Evolutionary conservation across 768 basidiomycete species (phyloP), one percentile per base, ranked within the genome.

Genomic region (Termitomyces sp.): DNA sequence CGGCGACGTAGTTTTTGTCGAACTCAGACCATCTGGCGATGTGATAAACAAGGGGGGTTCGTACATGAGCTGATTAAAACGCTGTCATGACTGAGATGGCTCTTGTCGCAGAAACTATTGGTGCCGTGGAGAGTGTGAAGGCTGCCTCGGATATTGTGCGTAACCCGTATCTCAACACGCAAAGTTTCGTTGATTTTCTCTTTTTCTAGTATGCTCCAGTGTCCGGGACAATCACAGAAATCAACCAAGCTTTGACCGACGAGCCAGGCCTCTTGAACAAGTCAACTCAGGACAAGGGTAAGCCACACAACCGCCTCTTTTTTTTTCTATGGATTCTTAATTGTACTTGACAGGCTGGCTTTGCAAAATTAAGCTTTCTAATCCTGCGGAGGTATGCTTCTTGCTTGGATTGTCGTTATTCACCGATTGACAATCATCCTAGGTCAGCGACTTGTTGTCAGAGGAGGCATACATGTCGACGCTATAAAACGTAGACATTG

Each of bases 1-100:
- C 2, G 97, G 97, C 32, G 97, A 99, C 68, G 93, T 98, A 50
- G 97, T 98, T 45, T 99, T 91, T 72, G 94, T 98, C 46, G 97
- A 98, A 69, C 79, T 99, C 46, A 90, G 92, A 1, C 62, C 66
- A 10, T 66, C 78, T 9, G 93, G 88, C 5, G 74, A 79, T 0
- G 68, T 80, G 55, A 74, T 98, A 52, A 66, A 66, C 8, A 75
- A 88, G 70, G 91, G 89, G 62, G 91, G 95, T 95, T 62, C 63
- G 93, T 47, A 22, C 49, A 50, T 3, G n/a, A 14, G 6, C 6
- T 14, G 3, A 19, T 4, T 24, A 14, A 8, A 40, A 38, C 4
- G 14, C 7, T 49, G 35, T 5, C 3, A 26, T 17, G 44, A 17
- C 44, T 45, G 28, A 45, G 24, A 28, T 9, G 44, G 26, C 17